Evolutionary conservation across 306 rosid genomes (phyloP).

Genomic region (Prunus armeniaca): DNA sequence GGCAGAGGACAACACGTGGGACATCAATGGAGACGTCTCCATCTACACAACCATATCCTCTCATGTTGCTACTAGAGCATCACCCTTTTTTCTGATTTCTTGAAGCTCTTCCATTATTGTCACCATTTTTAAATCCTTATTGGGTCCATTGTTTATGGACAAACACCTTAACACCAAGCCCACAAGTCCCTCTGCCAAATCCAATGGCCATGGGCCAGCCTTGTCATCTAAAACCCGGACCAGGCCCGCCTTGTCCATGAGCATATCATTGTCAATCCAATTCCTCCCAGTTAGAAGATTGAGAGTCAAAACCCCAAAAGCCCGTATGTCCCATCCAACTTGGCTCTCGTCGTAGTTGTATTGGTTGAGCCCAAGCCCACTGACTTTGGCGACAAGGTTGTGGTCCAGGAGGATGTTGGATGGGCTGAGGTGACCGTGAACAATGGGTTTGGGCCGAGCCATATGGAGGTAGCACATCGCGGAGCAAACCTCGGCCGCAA

Average conservation of each 20-base stretch:
- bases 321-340: slow-evolving; percentile 36
- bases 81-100: slow-evolving; percentile 51
- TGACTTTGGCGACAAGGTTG: slow-evolving; percentile 58
- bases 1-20: slow-evolving; percentile 63
- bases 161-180: slow-evolving; percentile 48
- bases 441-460: slow-evolving; percentile 37
- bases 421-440: slow-evolving; percentile 44
- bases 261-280: slow-evolving; percentile 41
- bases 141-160: slow-evolving; percentile 26
- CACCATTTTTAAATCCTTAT: slow-evolving; percentile 26
- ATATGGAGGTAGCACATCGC: slow-evolving; percentile 52
- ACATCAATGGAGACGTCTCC: slow-evolving; percentile 35
- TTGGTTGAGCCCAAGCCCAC: slow-evolving; percentile 39
- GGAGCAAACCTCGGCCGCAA: slow-evolving; percentile 51
- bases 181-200: slow-evolving; percentile 41
- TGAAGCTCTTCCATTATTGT: slow-evolving; percentile 49
- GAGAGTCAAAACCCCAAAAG: slow-evolving; percentile 46
- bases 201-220: slow-evolving; percentile 73
- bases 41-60: slow-evolving; percentile 17
- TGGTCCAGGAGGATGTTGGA: slow-evolving; percentile 65
- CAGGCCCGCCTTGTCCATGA: slow-evolving; percentile 26
- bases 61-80: slow-evolving; percentile 34
- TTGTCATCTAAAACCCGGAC: slow-evolving; percentile 39
- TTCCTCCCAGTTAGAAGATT: slow-evolving; percentile 53
- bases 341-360: slow-evolving; percentile 11